Conservation (phyloP, 2,329 filamentous ascomycete genomes). For the Exophiala spinifera region DNA sequence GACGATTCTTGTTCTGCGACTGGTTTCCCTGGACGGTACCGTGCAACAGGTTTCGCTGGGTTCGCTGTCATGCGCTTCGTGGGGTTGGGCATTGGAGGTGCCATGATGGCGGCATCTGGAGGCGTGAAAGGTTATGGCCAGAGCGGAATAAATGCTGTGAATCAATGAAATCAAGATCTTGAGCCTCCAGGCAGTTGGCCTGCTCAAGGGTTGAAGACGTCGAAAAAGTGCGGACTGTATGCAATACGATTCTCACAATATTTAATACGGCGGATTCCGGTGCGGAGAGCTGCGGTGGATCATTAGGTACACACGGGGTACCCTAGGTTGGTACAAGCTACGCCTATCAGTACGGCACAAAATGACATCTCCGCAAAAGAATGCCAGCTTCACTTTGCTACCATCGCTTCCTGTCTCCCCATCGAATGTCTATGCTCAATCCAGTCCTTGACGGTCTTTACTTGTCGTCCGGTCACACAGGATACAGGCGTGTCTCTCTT, state of each 20-base stretch:
- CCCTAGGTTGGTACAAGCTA: too few species aligned
- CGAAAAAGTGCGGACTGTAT: too few species aligned
- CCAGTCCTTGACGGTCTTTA: conserved; percentile 22
- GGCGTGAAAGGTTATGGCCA: neutral
- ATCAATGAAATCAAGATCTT: too few species aligned
- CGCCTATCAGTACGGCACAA: too few species aligned
- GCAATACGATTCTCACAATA: too few species aligned
- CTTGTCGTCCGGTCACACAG: conserved; percentile 16
- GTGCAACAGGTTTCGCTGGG: conserved; percentile 67
- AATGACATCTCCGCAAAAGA: neutral
- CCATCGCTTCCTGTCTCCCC: conserved; percentile 9
- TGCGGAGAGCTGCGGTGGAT: too few species aligned
- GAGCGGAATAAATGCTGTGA: neutral
- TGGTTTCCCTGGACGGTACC: conserved; percentile 83
- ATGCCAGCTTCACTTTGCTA: neutral
- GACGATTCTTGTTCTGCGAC: conserved; percentile 47
- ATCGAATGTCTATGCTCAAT: conserved; percentile 22
- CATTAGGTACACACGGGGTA: too few species aligned
- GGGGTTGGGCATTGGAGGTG: conserved; percentile 43
- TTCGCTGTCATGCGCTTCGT: conserved; percentile 90
- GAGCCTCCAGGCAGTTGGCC: too few species aligned
- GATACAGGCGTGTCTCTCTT: conserved; percentile 52
- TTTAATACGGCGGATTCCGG: too few species aligned
- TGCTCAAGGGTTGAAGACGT: too few species aligned
- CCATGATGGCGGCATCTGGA: conserved; percentile 33